phyloP scores from a whole-genome alignment of 2,329 filamentous ascomycete species.

The Didymella segeticola region DNA sequence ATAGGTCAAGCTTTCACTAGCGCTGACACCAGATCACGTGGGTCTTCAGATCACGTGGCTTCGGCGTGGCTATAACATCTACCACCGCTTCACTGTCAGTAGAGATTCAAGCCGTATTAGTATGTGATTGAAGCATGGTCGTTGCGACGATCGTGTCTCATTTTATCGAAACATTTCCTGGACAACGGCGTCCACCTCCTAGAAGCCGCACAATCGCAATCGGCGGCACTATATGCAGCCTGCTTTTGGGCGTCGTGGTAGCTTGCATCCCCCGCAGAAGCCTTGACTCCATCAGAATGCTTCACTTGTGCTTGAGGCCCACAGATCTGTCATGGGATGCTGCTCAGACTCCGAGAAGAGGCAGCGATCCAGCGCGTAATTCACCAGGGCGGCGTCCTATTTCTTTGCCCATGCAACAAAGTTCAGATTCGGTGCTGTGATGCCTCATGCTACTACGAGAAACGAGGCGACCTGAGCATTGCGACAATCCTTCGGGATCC shows the following conservation, averaged over 20 bases:
- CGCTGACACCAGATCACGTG: constrained; percentile 9
- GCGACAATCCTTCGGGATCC: constrained; percentile 19
- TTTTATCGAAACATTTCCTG: not conserved
- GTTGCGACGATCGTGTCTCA: not conserved
- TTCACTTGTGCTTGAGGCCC: not conserved
- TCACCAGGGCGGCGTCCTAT: not conserved
- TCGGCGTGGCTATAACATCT: constrained; percentile 1
- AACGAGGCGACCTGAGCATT: constrained; percentile 19
- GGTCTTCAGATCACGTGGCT: not conserved
- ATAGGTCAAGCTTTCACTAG: constrained; percentile 15
- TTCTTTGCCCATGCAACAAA: constrained; percentile 3
- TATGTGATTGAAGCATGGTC: not conserved
- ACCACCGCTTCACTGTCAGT: constrained; percentile 16
- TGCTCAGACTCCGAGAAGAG: not conserved
- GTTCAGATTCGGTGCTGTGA: not conserved
- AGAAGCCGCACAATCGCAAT: not conserved
- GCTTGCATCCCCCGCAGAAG: not conserved
- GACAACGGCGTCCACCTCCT: not conserved
- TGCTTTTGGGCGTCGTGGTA: not conserved
- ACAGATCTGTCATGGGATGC: constrained; percentile 1
- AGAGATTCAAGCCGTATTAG: not conserved
- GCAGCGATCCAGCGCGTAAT: not conserved
- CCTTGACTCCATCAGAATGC: constrained; percentile 1
- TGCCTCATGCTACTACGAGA: not conserved
- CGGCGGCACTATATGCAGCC: constrained; percentile 4